phyloP scores from a whole-genome alignment of 83 land plant genomes.

The Isoetes engelmannii region DNA sequence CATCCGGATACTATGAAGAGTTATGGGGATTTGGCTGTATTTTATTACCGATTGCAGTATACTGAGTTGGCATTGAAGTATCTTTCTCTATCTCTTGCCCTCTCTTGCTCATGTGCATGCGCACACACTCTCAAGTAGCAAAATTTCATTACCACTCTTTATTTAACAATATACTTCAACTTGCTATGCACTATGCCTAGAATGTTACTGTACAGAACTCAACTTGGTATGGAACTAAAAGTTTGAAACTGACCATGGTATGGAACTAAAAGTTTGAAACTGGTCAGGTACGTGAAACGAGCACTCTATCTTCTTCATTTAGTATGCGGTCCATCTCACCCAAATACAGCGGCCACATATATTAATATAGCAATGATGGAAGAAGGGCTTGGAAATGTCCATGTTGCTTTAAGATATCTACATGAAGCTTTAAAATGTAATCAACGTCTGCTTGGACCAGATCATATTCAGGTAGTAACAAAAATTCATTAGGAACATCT shows the following conservation, averaged over 20 bases:
- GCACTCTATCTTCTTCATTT: constrained; percentile 7
- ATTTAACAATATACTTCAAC: neutral
- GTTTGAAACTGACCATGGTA: neutral
- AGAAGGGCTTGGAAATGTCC: constrained; percentile 8
- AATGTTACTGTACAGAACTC: no score
- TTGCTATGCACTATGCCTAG: neutral
- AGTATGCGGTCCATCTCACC: constrained; percentile 6
- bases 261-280: no score
- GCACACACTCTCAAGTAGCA: no score
- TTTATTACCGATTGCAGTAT: constrained; percentile 8
- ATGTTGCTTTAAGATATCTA: constrained; percentile 2
- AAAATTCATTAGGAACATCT: no score
- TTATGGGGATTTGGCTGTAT: constrained; percentile 12
- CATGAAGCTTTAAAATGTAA: constrained; percentile 12
- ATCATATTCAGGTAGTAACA: constrained; percentile 3
- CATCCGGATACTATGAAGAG: constrained; percentile 13
- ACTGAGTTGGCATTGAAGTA: constrained; percentile 10
- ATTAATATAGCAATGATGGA: constrained; percentile 12
- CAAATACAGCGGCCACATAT: constrained; percentile 5
- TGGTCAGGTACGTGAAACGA: constrained; percentile 6
- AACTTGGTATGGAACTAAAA: no score
- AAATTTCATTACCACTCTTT: neutral
- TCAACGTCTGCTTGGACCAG: constrained; percentile 2
- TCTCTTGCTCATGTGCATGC: no score
- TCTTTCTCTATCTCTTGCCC: neutral